Evolutionary conservation across 768 basidiomycete genomes (phyloP), one percentile per base, ranked within the genome.

Genomic region (Phanerodontia chrysosporium): DNA sequence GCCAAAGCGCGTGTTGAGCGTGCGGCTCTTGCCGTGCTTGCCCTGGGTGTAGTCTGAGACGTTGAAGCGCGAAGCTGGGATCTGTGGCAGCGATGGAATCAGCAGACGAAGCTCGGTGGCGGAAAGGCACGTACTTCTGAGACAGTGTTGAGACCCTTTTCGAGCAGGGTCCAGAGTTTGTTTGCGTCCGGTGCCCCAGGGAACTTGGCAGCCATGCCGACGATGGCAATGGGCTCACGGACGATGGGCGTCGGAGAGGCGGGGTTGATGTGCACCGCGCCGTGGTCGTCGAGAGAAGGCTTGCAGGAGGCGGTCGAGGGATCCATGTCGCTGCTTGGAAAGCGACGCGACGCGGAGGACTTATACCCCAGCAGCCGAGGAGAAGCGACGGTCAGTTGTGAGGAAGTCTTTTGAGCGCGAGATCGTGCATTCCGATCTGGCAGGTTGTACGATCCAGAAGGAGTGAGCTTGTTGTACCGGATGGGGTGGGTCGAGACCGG

Each of bases 161-260:
- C 74, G 4, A 90, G 76, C 5, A 88, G 27, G 10, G 80, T 71
- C 89, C 89, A 89, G 1, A 90, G 73, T 55, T 78, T 70, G 7
- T 72, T 68, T 2, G 72, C 62, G 64, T 78, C 75, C 1, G 71
- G 62, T 2, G 86, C 85, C 2, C 85, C 83, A n/a, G 79, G 79
- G 24, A 78, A 67, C 36, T 73, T 81, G 44, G 83, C 76, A 0
- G 86, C 83, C 86, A 89, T 88, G 9, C 89, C 89, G 49, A 89
- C 74, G 57, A 90, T 81, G 0, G 89, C 89, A 49, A 90, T 81
- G 2, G 83, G 79, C 48, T 82, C 78, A 61, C 78, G 76, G 42
- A 73, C 74, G 7, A 68, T 59, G 16, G 65, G 45, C 51, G 35
- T 36, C 7, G 36, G n/a, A n/a, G n/a, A n/a, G 32, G 32, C 32